A percentile compares a stretch with the other conserved stretches of the same genome.
Conservation (phyloP, 1,139 yeast genomes). For the Geotrichum reessii region DNA sequence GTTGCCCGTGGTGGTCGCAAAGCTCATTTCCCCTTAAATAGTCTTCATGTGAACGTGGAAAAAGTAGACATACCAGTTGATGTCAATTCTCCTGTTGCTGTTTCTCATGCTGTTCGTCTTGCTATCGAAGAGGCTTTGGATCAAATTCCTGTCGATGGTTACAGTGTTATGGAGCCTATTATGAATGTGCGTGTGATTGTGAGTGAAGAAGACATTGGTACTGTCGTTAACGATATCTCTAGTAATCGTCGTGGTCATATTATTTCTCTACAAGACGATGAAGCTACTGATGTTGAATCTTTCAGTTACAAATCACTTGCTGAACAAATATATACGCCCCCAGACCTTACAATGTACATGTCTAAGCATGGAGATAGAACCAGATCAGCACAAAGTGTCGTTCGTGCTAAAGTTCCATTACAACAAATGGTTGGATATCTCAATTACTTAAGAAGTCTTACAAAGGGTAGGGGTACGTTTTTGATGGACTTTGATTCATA, state of each 20-base stretch:
- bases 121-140: constrained; percentile 41
- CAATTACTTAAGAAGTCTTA: constrained; percentile 67
- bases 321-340: constrained; percentile 35
- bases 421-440: constrained; percentile 88
- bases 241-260: constrained; percentile 69
- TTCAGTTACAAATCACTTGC: constrained; percentile 30
- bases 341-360: constrained; percentile 40
- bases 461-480: constrained; percentile 85
- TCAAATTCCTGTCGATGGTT: constrained; percentile 31
- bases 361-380: constrained; percentile 35
- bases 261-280: constrained; percentile 36
- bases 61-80: constrained; percentile 55
- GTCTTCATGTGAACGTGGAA: constrained; percentile 49
- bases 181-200: constrained; percentile 74
- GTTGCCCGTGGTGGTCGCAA: constrained; percentile 73
- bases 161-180: constrained; percentile 72
- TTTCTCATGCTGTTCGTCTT: constrained; percentile 44
- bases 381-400: constrained; percentile 41
- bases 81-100: constrained; percentile 37
- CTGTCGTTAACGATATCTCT: constrained; percentile 73
- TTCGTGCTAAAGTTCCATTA: constrained; percentile 76
- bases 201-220: constrained; percentile 69
- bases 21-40: constrained; percentile 58
- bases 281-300: constrained; percentile 25
- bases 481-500: constrained; percentile 74